Conservation (phyloP, 208 protist species). For the Histomonas meleagridis region DNA sequence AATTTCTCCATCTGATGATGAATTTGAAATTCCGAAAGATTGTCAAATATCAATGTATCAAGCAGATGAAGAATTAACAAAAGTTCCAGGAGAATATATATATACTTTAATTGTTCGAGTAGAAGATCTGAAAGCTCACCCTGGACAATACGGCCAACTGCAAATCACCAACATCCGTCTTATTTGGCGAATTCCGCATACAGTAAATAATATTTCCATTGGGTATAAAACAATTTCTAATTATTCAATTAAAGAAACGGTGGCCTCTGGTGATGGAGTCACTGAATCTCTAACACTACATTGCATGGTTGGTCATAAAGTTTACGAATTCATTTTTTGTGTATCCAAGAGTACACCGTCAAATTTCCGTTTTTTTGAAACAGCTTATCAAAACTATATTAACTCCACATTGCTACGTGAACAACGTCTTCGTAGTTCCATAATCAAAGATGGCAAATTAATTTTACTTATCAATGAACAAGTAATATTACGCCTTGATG, state of each 20-base stretch:
- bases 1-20: too few relatives aligned
- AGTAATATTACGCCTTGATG: neutral
- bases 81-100: neutral
- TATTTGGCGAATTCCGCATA: neutral
- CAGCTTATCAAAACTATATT: neutral
- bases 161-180: conserved; percentile 15
- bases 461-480: neutral
- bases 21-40: neutral
- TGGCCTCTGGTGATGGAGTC: neutral
- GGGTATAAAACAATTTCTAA: neutral
- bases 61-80: neutral
- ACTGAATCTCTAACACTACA: neutral
- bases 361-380: conserved; percentile 17
- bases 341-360: neutral
- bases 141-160: neutral
- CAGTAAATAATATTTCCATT: neutral
- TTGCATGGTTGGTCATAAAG: neutral
- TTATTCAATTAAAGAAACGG: neutral
- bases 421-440: neutral
- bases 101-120: neutral
- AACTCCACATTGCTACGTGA: neutral
- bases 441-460: neutral
- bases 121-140: neutral
- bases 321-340: neutral
- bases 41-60: neutral